Conservation (phyloP, 176 grass and related monocot species). For the Dendrocalamus sinicus region DNA sequence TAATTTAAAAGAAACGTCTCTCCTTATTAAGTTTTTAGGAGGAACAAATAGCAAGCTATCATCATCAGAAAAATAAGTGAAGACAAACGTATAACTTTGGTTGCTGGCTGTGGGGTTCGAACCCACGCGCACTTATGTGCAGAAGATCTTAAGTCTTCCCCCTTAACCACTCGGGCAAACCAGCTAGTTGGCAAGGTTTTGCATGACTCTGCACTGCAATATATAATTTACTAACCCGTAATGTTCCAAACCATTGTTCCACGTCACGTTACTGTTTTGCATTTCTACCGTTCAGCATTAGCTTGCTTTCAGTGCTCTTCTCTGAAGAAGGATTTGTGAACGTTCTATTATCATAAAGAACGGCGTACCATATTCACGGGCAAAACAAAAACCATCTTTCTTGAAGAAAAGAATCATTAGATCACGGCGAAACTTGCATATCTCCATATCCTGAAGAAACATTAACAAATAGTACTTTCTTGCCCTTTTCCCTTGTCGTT, state of each 20-base stretch:
- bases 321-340: not conserved
- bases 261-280: not conserved
- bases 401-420: not conserved
- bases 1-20: too few relatives aligned
- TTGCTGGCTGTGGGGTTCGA: constrained; percentile 81
- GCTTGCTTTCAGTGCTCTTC: not conserved
- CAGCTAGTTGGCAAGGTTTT: not conserved
- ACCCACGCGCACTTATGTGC: constrained; percentile 89
- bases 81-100: too few relatives aligned
- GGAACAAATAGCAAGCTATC: too few relatives aligned
- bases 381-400: not conserved
- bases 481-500: too few relatives aligned
- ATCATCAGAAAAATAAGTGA: too few relatives aligned
- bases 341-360: not conserved
- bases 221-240: too few relatives aligned
- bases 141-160: constrained; percentile 99
- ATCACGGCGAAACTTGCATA: too few relatives aligned
- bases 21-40: too few relatives aligned
- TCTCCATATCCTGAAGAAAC: too few relatives aligned
- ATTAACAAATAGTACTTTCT: too few relatives aligned
- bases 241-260: not conserved
- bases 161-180: constrained; percentile 99
- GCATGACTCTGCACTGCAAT: fast-evolving
- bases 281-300: not conserved
- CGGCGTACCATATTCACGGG: not conserved